Percentiles rank a stretch among this genome's conserved stretches.
These are phyloP conservation scores for Castanea mollissima DNA, from an alignment of 306 rosid species.

Conservation along the genomic window DNA sequence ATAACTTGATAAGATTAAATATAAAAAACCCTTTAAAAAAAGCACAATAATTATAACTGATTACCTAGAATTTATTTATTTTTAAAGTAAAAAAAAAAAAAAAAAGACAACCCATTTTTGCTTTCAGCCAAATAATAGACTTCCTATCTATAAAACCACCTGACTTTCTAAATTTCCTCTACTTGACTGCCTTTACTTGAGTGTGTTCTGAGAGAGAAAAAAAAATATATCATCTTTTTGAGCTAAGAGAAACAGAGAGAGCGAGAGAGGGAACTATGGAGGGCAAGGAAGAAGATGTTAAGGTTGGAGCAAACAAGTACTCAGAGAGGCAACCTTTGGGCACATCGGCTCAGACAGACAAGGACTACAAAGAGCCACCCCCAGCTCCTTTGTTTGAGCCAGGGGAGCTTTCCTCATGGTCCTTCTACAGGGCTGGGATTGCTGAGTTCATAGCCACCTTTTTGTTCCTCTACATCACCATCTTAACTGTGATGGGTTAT, in stretches of 20 bases:
- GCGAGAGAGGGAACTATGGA: conserved; percentile 12
- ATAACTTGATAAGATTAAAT: neutral
- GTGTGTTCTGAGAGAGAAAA: neutral
- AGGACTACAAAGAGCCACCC: conserved; percentile 86
- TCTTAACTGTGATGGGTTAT: conserved; percentile 87
- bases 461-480: conserved; percentile 83
- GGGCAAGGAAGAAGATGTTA: conserved; percentile 84
- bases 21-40: neutral
- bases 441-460: conserved; percentile 89
- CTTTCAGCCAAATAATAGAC: neutral
- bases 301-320: conserved; percentile 77
- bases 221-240: neutral
- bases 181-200: neutral
- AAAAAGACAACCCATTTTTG: conserved; percentile 3
- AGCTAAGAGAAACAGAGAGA: neutral
- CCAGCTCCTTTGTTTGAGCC: conserved; percentile 85
- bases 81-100: too few species aligned
- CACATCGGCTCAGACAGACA: conserved; percentile 62
- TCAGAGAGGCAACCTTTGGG: conserved; percentile 76
- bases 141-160: conserved; percentile 34
- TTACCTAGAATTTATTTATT: neutral
- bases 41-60: conserved; percentile 1
- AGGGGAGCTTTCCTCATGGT: conserved; percentile 86
- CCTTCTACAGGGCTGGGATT: conserved; percentile 87
- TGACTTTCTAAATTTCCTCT: neutral